Evolutionary conservation across 768 basidiomycete species (phyloP), one percentile per base, ranked within the genome.

Genomic region (Sporobolomyces phaffii): DNA sequence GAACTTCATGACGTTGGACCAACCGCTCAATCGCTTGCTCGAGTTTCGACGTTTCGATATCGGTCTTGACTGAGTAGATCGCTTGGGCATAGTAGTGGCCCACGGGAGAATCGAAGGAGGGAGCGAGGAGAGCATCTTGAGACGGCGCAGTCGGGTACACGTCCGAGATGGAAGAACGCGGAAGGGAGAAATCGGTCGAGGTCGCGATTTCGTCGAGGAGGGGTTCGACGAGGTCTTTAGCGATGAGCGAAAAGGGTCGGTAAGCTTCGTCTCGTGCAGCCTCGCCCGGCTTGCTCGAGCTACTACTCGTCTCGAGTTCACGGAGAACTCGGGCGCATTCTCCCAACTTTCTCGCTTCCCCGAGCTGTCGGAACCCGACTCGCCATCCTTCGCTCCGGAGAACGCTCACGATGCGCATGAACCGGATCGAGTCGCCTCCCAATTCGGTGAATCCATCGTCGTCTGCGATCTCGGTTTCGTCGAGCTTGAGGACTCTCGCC

Each of bases 81-180:
- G 70, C 70, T 28, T 72, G 70, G 2, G 70, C 70, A 56, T 64
- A 72, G 63, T 72, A 72, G 47, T 67, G 65, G 1, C 61, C 66
- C 11, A 45, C 36, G 0, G 53, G 51, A 22, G 70, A 68, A 29
- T 67, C 65, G 49, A 65, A 56, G n/a, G 62, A 64, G 8, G 70
- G 62, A 0, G 62, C 62, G 54, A 72, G 65, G 26, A 72, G 53
- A 22, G 70, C 65, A 38, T 72, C 70, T 41, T 72, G 70, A 0
- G 70, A 45, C 0, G 70, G 70, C 2, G 70, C 59, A 6, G 70
- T 72, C 2, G 65, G 70, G 29, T 64, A 68, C 33, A 59, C 24
- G 62, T 72, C 70, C 24, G 26, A 28, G 45, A 72, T n/a, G 20
- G 60, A 56, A 2, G 43, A 7, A 20, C 17, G 26, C 0, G 54